phyloP scores from a whole-genome alignment of 2,329 filamentous ascomycete species.

The Fusarium sp. region DNA sequence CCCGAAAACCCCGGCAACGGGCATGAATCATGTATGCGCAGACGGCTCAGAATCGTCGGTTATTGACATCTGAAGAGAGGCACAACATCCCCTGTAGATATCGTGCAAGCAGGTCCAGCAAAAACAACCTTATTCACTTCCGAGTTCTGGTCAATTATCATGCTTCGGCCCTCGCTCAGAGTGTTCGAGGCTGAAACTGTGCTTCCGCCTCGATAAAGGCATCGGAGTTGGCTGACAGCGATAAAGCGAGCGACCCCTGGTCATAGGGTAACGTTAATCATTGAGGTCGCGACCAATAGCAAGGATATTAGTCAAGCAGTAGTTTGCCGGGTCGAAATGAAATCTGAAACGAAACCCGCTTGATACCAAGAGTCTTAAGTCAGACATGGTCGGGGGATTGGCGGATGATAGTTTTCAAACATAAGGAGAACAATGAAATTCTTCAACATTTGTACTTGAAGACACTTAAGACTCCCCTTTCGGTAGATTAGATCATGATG shows the following conservation, averaged over 20 bases:
- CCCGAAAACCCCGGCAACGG: slow-evolving; percentile 6
- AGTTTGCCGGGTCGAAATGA: neutral
- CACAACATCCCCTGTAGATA: slow-evolving; percentile 2
- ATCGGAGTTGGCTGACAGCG: neutral
- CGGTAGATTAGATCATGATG: too few species aligned
- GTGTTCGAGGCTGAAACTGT: slow-evolving; percentile 33
- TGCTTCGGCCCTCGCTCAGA: neutral
- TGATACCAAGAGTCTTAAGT: neutral
- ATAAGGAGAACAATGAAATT: too few species aligned
- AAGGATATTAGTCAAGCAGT: neutral
- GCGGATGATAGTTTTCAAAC: too few species aligned
- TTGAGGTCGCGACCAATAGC: neutral
- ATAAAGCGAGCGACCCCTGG: neutral
- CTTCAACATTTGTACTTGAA: too few species aligned
- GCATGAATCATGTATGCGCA: slow-evolving; percentile 26
- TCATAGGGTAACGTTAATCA: neutral
- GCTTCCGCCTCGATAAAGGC: neutral
- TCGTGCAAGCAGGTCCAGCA: neutral
- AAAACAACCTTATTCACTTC: neutral
- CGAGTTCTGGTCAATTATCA: neutral
- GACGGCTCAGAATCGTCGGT: slow-evolving; percentile 1
- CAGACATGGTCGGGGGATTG: neutral
- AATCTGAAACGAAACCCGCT: neutral
- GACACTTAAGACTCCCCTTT: too few species aligned
- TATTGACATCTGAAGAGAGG: slow-evolving; percentile 12